Evolutionary conservation across 1,284 basidiomycete species (phyloP).

Genomic region (Ustilago trichophora): DNA sequence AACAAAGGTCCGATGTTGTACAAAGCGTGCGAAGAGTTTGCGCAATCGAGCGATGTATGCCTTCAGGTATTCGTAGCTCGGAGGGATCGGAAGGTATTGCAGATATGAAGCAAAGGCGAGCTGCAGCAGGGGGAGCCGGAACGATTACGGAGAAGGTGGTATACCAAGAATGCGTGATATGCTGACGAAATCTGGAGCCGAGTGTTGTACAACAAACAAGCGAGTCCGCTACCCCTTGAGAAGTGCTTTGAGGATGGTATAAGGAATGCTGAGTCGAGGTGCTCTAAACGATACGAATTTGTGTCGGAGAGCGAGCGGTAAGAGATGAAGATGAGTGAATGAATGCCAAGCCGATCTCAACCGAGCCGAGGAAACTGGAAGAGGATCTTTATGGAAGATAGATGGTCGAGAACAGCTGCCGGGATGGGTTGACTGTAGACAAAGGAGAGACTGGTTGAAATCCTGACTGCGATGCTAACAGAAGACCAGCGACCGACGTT

Average conservation of each 20-base stretch:
- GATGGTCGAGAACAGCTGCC: too few species aligned
- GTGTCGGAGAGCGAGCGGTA: background rate
- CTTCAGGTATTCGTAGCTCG: background rate
- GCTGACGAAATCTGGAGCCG: background rate
- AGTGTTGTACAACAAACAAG: constrained; percentile 14
- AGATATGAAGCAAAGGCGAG: too few species aligned
- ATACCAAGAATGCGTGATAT: constrained; percentile 10
- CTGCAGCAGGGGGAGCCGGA: background rate
- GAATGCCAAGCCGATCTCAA: background rate
- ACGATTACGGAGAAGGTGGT: background rate
- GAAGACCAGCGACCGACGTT: too few species aligned
- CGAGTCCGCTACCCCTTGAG: background rate
- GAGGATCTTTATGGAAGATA: too few species aligned
- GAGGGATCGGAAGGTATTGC: background rate
- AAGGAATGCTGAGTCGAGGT: background rate
- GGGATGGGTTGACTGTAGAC: too few species aligned
- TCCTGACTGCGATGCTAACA: too few species aligned
- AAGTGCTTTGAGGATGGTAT: constrained; percentile 5
- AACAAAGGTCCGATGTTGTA: background rate
- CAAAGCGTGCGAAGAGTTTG: constrained; percentile 10
- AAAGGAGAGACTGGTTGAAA: background rate
- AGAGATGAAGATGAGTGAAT: too few species aligned
- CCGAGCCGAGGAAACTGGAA: background rate
- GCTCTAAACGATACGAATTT: background rate
- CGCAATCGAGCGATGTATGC: background rate